Evolutionary conservation across 2,329 filamentous ascomycete species (phyloP), one percentile per base, ranked within the genome.

Genomic region (Ilyonectria robusta): DNA sequence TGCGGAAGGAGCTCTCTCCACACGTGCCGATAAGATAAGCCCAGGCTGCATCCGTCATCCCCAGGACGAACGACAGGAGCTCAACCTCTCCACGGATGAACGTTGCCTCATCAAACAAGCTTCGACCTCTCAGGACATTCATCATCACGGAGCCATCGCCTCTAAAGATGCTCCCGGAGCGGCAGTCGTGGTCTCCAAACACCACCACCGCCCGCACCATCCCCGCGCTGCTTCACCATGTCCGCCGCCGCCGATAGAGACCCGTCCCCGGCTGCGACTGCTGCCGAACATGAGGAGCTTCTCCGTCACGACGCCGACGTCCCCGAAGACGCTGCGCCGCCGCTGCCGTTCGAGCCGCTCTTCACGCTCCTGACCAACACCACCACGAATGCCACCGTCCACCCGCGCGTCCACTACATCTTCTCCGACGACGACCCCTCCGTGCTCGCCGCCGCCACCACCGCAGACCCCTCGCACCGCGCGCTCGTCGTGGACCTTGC

Each of bases 351-450:
- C 80, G 86, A 90, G 50, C 93, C 94, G 2, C 92, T 97, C 84
- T 98, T 97, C 84, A 92, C 94, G 1, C 85, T 98, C 47, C 86
- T 98, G 70, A 90, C 93, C 77, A 94, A 97, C 79, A 82, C 87
- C 11, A 87, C 89, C n/a, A 91, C 89, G 9, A 87, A 89, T 74
- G 89, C 93, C 51, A 93, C 94, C 68, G 87, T 94, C 75, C 95
- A 98, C 78, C 96, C 95, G 1, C 90, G 89, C 59, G 90, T 97
- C 1, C 94, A 95, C 82, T 98, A 98, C 83, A 88, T 98, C 76
- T 98, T 99, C 83, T 89, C 89, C 73, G 95, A 98, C 80, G 96
- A 98, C 81, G 94, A 98, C 77, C 88, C 91, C 2, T 92, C 95
- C 53, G 84, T 93, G 50, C 84, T 97, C 42, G 92, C 92, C 1